Evolutionary conservation across 495 filamentous ascomycete genomes (phyloP).

Genomic region (Penicillium pancosmium): DNA sequence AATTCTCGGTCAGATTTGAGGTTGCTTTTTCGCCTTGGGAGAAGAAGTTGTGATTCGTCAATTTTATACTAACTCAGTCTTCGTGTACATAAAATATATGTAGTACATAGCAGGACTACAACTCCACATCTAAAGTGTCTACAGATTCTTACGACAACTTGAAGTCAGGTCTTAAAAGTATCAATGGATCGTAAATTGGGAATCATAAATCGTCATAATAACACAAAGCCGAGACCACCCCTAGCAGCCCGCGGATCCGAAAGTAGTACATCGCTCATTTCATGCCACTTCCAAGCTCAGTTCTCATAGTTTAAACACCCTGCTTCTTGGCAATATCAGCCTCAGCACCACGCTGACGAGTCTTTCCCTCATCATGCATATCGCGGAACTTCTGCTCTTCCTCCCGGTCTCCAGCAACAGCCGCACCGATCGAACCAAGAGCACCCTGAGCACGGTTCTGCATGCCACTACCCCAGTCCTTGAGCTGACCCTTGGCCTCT

Average conservation of each 20-base stretch:
- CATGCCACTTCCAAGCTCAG: too few species aligned
- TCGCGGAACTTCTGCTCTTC: conserved; percentile 62
- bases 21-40: too few species aligned
- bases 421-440: conserved; percentile 68
- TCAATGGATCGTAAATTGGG: conserved; percentile 16
- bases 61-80: too few species aligned
- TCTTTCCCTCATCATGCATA: conserved; percentile 86
- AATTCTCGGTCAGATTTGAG: background rate
- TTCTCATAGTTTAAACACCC: conserved; percentile 18
- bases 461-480: conserved; percentile 71
- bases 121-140: too few species aligned
- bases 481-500: conserved; percentile 83
- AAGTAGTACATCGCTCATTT: too few species aligned
- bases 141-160: background rate
- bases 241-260: background rate
- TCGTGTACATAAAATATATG: too few species aligned
- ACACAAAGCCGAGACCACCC: conserved; percentile 5
- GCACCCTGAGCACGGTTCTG: conserved; percentile 72
- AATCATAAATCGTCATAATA: conserved; percentile 21
- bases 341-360: conserved; percentile 81
- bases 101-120: too few species aligned
- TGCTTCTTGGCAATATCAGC: conserved; percentile 74
- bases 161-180: background rate
- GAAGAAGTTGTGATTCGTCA: too few species aligned
- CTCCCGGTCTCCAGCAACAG: conserved; percentile 68